Conservation (phyloP, 495 filamentous ascomycete species). For the Evernia prunastri region DNA sequence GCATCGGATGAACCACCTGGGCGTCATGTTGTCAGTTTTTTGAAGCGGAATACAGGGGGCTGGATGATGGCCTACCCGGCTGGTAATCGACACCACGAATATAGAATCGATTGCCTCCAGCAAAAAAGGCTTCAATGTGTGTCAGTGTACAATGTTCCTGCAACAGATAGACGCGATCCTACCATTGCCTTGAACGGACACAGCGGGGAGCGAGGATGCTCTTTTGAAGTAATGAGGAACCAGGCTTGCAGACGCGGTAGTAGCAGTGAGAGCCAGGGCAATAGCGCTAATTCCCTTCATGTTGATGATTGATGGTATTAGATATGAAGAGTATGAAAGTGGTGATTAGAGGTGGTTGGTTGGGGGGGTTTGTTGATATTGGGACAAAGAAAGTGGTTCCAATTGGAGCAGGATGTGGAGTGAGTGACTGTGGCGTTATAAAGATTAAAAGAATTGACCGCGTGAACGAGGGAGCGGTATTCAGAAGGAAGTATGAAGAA, state of each 20-base stretch:
- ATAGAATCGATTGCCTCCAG: constrained; percentile 78
- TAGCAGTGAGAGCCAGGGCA: constrained; percentile 23
- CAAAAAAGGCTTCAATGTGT: constrained; percentile 66
- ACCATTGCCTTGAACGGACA: constrained; percentile 45
- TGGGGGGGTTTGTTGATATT: constrained; percentile 27
- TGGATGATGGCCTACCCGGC: constrained; percentile 37
- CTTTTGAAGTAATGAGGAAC: constrained; percentile 21
- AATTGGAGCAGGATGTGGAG: constrained; percentile 27
- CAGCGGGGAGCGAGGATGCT: constrained; percentile 30
- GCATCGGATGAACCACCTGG: constrained; percentile 70
- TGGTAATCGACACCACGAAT: constrained; percentile 94
- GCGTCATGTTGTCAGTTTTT: background rate
- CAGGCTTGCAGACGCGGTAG: constrained; percentile 21
- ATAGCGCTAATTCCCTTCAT: constrained; percentile 25
- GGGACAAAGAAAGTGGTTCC: constrained; percentile 24
- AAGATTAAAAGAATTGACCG: constrained; percentile 18
- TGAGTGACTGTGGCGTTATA: constrained; percentile 28
- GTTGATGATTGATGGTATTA: constrained; percentile 14
- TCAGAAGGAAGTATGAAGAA: constrained; percentile 30
- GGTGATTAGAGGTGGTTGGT: background rate
- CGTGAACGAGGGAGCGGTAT: constrained; percentile 23
- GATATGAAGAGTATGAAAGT: background rate
- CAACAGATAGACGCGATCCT: constrained; percentile 6
- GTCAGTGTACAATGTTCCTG: constrained; percentile 24
- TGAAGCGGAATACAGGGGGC: background rate